phyloP scores from a whole-genome alignment of 1,284 basidiomycete genomes.

The Uromyces viciae-fabae region DNA sequence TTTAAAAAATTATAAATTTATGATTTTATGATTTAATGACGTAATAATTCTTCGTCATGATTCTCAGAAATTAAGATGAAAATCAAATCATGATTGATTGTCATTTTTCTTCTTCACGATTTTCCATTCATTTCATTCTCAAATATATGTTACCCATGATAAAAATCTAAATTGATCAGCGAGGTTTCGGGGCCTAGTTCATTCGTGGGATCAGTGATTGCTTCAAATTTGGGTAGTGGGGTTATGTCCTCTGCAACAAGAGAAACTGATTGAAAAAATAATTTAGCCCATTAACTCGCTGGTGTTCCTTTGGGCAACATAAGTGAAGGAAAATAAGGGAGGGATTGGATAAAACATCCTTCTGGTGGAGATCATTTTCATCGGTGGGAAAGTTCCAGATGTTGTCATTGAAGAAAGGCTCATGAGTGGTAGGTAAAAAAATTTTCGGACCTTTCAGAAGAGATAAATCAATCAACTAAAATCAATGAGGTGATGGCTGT shows the following conservation, averaged over 20 bases:
- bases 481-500: too few species aligned
- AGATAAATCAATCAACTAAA: too few species aligned
- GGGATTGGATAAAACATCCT: background rate
- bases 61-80: too few species aligned
- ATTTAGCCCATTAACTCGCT: background rate
- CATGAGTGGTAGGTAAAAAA: background rate
- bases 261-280: background rate
- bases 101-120: too few species aligned
- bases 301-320: too few species aligned
- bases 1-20: too few species aligned
- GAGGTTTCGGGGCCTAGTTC: background rate
- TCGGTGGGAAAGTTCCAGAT: background rate
- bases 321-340: background rate
- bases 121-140: too few species aligned
- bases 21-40: too few species aligned
- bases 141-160: too few species aligned
- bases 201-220: background rate
- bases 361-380: background rate
- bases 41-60: too few species aligned
- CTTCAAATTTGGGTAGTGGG: background rate
- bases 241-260: background rate
- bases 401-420: background rate
- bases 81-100: too few species aligned
- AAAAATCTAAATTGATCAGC: conserved; percentile 9
- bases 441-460: background rate